Evolutionary conservation across 345 rosid genomes (phyloP), one percentile per base, ranked within the genome.

Genomic region (Eucalyptus grandis): DNA sequence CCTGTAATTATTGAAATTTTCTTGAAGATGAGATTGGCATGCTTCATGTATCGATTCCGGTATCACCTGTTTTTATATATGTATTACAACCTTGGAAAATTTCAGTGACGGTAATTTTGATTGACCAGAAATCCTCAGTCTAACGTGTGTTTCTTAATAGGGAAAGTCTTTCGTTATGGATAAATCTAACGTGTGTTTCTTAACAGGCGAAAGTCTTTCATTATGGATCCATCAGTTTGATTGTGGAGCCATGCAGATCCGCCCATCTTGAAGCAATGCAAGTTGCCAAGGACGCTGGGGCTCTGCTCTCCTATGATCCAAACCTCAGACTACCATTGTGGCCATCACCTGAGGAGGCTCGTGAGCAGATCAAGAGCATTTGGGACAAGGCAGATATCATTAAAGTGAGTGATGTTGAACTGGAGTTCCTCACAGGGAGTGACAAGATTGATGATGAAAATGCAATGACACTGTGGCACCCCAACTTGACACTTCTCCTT

Each of bases 331-430:
- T 98, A n/a, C 98, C 99, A 12, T 72, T 98, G 90, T 98, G 99
- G 99, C 98, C 99, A 0, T 98, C 99, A 1, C 89, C 95, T 13
- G 96, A 97, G 89, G 96, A 96, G 90, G 99, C 99, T 24, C 95
- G 96, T 85, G 93, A 93, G 91, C 99, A 98, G 95, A 98, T 97
- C 15, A 83, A 93, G 91, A 96, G 97, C 95, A 97, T 98, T 49
- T 98, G 99, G 99, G 99, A 98, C 86, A 94, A 96, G 96, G 99
- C 99, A 0, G 99, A 97, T 87, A 89, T 98, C 91, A 93, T 98
- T 92, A 98, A 98, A 92, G 98, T 98, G 86, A 98, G 99, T 14
- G 99, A 98, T 30, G 96, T 91, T 30, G 99, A 98, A 95, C 95
- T 98, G 43, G 96, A 96, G 93, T 98, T 98, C 94, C 95, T 98